Conservation (phyloP, 352 stramenopile species). For the Aphanomyces cochlioides region DNA sequence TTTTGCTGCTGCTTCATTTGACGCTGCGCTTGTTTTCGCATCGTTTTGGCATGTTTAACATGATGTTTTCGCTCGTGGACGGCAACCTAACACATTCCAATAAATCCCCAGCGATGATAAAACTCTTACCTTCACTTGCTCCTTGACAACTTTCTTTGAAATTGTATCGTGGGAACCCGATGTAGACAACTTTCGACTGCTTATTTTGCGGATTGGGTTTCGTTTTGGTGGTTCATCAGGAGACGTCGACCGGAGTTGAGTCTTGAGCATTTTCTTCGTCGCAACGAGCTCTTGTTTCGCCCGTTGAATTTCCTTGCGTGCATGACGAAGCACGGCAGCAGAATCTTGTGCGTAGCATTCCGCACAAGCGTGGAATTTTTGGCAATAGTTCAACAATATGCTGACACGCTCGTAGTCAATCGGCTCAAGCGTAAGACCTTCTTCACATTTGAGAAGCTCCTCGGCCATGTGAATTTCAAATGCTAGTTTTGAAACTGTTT, state of each 20-base stretch:
- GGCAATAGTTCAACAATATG: background rate
- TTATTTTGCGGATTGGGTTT: too few species aligned
- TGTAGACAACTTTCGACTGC: background rate
- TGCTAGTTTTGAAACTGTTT: background rate
- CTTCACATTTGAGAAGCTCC: background rate
- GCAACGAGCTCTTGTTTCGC: slow-evolving; percentile 1
- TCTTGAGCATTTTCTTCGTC: background rate
- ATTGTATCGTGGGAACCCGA: background rate
- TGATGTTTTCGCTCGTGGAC: too few species aligned
- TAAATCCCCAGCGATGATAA: too few species aligned
- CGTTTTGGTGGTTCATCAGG: background rate
- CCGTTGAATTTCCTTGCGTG: slow-evolving; percentile 5
- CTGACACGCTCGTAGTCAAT: background rate
- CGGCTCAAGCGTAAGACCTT: background rate
- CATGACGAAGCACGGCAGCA: background rate
- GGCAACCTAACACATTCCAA: too few species aligned
- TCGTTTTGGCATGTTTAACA: too few species aligned
- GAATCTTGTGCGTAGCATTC: slow-evolving; percentile 12
- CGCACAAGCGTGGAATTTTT: slow-evolving; percentile 20
- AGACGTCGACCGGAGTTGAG: background rate
- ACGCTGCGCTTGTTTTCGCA: too few species aligned
- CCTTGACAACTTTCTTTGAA: background rate
- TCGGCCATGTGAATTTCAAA: background rate
- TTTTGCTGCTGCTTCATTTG: too few species aligned
- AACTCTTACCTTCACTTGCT: slow-evolving; percentile 12